Base-by-base conservation (phyloP, 139 green algal genomes). In the Ettlia oleoabundans region DNA sequence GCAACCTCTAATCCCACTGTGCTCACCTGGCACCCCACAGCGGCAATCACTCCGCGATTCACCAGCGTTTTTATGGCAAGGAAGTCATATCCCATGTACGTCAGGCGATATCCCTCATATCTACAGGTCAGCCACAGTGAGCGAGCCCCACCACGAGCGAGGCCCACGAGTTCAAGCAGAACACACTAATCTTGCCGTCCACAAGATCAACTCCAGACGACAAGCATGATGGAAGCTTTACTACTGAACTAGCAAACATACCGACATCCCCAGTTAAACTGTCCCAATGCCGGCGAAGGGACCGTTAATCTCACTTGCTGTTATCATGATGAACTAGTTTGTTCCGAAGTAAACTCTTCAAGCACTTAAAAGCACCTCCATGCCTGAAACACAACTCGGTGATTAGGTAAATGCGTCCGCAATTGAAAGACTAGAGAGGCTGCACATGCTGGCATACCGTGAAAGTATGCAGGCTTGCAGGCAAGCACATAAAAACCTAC, bases 261-360 rank as follows among this genome's bases (percentile, higher is more conserved):
- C n/a, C n/a, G n/a, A n/a, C n/a, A n/a, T n/a, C n/a, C n/a, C n/a
- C n/a, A n/a, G n/a, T n/a, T n/a, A n/a, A n/a, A n/a, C n/a, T n/a
- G n/a, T n/a, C n/a, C n/a, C n/a, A n/a, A n/a, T n/a, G n/a, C n/a
- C n/a, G n/a, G n/a, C n/a, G n/a, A n/a, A n/a, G n/a, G n/a, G n/a
- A n/a, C n/a, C n/a, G n/a, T n/a, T n/a, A n/a, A n/a, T n/a, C 88
- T 72, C 88, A 92, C 51, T 96, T 94, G 35, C 79, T 84, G 64
- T 86, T 90, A 21, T 99, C 97, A 67, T 99, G 96, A 81, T 99
- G 97, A 42, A 99, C 88, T 42, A 99, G 92, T 88, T 99, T 99
- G 86, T 98, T 93, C 26, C 91, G 89, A 42, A 98, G 88, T 30
- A 99, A 92, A 0, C 89, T 92, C 61, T 88, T 89, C 35, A 99